Evolutionary conservation across 2,329 filamentous ascomycete genomes (phyloP).

Genomic region (Dryadomyces sulphureus): DNA sequence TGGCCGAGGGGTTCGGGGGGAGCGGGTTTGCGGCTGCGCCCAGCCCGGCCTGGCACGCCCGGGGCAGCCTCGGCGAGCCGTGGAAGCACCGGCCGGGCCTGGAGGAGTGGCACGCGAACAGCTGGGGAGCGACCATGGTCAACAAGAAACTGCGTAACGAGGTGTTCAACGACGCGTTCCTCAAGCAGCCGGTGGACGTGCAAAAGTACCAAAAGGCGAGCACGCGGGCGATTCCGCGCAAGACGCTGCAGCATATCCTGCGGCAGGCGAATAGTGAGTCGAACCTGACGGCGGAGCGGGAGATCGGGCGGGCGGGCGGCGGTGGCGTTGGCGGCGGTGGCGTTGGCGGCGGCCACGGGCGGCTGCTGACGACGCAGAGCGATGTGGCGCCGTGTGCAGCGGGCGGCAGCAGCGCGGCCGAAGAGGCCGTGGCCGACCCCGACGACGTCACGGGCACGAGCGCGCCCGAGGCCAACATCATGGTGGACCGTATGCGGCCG

Average conservation of each 20-base stretch:
- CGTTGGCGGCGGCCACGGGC: neutral
- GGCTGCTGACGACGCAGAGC: slow-evolving; percentile 5
- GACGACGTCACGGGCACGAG: slow-evolving; percentile 49
- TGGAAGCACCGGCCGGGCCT: slow-evolving; percentile 23
- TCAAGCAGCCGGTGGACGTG: slow-evolving; percentile 67
- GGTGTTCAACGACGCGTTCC: slow-evolving; percentile 82
- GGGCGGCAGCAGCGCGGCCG: neutral
- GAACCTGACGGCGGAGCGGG: slow-evolving; percentile 14
- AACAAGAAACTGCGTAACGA: slow-evolving; percentile 81
- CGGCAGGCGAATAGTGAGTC: slow-evolving; percentile 31
- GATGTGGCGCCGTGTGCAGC: slow-evolving; percentile 3
- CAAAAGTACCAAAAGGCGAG: slow-evolving; percentile 62
- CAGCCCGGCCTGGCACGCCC: too few relatives aligned
- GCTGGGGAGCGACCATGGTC: slow-evolving; percentile 84
- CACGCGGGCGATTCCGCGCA: slow-evolving; percentile 48
- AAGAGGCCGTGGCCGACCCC: slow-evolving; percentile 17
- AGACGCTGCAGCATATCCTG: slow-evolving; percentile 28
- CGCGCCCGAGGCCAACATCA: slow-evolving; percentile 45
- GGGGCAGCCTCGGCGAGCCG: too few relatives aligned
- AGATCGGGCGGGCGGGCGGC: too few relatives aligned
- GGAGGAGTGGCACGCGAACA: slow-evolving; percentile 43
- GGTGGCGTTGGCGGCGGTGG: neutral
- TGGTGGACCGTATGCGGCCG: slow-evolving; percentile 25
- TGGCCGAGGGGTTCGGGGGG: too few relatives aligned
- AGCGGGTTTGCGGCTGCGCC: too few relatives aligned